phyloP scores from a whole-genome alignment of 1,284 basidiomycete genomes.

The Heterobasidion irregulare region DNA sequence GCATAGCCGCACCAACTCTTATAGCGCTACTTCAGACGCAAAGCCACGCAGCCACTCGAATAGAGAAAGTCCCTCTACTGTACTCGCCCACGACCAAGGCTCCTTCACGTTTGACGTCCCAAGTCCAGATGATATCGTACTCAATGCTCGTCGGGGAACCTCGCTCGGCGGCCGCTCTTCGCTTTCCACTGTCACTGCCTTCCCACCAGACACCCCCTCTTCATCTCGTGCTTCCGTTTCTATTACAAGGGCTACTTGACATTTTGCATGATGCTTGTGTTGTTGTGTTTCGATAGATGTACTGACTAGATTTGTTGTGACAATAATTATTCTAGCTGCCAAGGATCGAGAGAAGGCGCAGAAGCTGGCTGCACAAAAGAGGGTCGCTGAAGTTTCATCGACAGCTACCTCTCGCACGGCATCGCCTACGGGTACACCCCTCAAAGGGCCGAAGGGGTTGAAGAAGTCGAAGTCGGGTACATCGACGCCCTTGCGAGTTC shows the following conservation, averaged over 20 bases:
- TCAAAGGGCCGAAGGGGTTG: constrained; percentile 23
- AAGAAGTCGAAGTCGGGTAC: constrained; percentile 25
- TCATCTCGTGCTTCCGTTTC: constrained; percentile 10
- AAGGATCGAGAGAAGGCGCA: constrained; percentile 70
- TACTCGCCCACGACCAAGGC: constrained; percentile 19
- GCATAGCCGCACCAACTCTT: background rate
- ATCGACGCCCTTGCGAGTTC: constrained; percentile 28
- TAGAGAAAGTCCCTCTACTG: constrained; percentile 13
- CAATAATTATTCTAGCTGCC: constrained; percentile 49
- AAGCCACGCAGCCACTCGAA: constrained; percentile 6
- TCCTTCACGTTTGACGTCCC: constrained; percentile 68
- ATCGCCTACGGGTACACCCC: constrained; percentile 24
- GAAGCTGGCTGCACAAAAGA: constrained; percentile 43
- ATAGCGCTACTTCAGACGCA: background rate
- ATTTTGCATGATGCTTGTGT: constrained; percentile 12
- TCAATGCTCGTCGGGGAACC: constrained; percentile 74
- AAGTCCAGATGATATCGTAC: constrained; percentile 83
- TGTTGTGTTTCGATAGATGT: constrained; percentile 29
- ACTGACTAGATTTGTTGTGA: constrained; percentile 25
- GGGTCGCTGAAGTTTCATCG: constrained; percentile 23
- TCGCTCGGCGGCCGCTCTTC: constrained; percentile 31
- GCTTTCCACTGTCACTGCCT: constrained; percentile 11
- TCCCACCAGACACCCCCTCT: constrained; percentile 2
- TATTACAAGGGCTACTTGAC: constrained; percentile 9
- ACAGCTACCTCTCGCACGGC: constrained; percentile 33